Evolutionary conservation across 1,139 yeast species (phyloP).

Genomic region (Blastobotrys raffinosifermentans): DNA sequence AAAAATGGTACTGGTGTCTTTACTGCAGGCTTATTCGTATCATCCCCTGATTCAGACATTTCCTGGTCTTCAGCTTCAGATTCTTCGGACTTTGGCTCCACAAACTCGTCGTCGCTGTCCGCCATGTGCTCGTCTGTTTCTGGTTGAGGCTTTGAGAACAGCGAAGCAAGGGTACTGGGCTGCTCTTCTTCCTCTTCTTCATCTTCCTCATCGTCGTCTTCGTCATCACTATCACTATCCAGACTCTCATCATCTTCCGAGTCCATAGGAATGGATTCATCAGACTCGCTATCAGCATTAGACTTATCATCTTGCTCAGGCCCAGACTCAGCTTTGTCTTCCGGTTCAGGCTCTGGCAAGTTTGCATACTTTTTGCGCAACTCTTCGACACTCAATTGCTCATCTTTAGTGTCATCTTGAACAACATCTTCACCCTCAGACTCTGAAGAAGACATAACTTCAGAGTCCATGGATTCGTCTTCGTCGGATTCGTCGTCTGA

Average conservation of each 20-base stretch:
- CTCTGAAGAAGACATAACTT: constrained; percentile 17
- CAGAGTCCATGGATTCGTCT: constrained; percentile 21
- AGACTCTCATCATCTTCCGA: constrained; percentile 26
- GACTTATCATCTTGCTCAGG: constrained; percentile 22
- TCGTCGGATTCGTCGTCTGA: constrained; percentile 23
- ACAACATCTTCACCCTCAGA: constrained; percentile 32
- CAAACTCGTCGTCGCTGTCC: constrained; percentile 9
- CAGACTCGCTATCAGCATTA: constrained; percentile 25
- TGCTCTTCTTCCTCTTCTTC: constrained; percentile 11
- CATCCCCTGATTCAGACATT: constrained; percentile 1
- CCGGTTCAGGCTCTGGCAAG: constrained; percentile 32
- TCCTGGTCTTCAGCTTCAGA: constrained; percentile 10
- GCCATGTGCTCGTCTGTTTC: too few relatives aligned
- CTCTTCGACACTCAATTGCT: constrained; percentile 58
- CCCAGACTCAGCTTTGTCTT: constrained; percentile 7
- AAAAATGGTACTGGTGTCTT: constrained; percentile 37
- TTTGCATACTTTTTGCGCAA: constrained; percentile 58
- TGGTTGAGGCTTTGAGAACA: constrained; percentile 6
- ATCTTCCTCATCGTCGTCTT: constrained; percentile 15
- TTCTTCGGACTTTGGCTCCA: background rate
- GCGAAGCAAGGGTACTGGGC: constrained; percentile 10
- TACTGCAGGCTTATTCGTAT: background rate
- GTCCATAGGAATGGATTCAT: constrained; percentile 23
- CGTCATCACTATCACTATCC: constrained; percentile 18
- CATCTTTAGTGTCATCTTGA: constrained; percentile 38